Evolutionary conservation across 139 green algal genomes (phyloP), one percentile per base, ranked within the genome.

Genomic region (Nannochloris sp.): DNA sequence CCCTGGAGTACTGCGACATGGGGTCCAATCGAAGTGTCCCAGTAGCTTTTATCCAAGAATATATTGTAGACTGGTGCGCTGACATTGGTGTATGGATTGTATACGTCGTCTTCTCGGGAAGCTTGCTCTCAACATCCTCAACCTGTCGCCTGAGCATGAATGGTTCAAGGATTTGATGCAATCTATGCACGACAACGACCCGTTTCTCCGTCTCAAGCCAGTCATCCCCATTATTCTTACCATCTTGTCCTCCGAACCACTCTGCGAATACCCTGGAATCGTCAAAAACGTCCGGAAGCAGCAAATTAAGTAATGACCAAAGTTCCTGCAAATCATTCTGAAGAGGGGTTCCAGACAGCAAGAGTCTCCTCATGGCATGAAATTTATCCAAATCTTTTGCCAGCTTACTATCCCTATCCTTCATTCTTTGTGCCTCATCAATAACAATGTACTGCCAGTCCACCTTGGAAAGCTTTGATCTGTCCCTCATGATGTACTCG

Each of bases 361-460:
- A 78, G 65, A 93, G 75, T 29, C 86, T 75, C 6, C 86, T 77
- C 13, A 48, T 17, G 26, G 75, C 61, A 50, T 56, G 71, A 80
- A 95, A 93, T 20, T 66, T 69, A 78, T 93, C 86, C 61, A 98
- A 74, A 61, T 93, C 91, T 36, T 72, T 66, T 43, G 83, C 71
- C 56, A 92, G 82, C 71, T 87, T 83, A 61, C 65, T 79, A 66
- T 91, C 69, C 16, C 87, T 68, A 80, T 95, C 89, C 82, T 97
- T 98, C 79, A 97, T 91, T 70, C 92, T 82, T 80, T 99, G 93
- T 31, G 92, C 93, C 78, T 99, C 93, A 72, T 99, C 93, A 53
- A 99, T 95, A 63, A 99, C 85, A 71, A 98, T 91, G 81, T 97
- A 97, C 76, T 90, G 84, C 91, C 91, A 97, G 16, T 90, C 79